Evolutionary conservation across 805 yeast species (phyloP).

Genomic region (Sungouiozyma ichnusensis): DNA sequence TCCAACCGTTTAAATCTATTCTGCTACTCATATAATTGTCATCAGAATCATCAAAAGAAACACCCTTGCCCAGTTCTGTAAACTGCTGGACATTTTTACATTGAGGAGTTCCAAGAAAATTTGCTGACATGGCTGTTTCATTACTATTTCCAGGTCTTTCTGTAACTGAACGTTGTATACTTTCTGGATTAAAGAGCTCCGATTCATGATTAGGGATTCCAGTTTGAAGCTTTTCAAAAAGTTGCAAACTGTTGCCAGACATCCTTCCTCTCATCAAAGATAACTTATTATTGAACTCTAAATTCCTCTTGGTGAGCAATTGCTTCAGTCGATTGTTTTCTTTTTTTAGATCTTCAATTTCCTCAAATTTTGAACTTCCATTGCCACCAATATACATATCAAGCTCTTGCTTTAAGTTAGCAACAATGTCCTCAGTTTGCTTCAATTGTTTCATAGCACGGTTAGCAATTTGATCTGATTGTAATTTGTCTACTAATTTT

Average conservation of each 20-base stretch:
- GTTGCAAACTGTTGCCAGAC: background rate
- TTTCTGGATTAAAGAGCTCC: background rate
- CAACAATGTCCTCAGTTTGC: constrained; percentile 37
- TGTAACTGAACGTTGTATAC: too few species aligned
- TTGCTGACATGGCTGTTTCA: too few species aligned
- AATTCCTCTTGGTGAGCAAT: background rate
- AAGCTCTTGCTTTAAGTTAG: constrained; percentile 32
- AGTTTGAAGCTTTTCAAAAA: background rate
- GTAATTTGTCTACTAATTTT: constrained; percentile 55
- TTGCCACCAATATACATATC: background rate
- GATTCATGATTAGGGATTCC: background rate
- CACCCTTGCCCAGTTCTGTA: too few species aligned
- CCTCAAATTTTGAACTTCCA: constrained; percentile 27
- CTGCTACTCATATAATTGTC: too few species aligned
- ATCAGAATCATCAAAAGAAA: too few species aligned
- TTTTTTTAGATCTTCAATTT: constrained; percentile 46
- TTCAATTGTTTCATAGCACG: constrained; percentile 56
- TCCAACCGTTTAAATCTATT: too few species aligned
- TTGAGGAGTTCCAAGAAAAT: too few species aligned
- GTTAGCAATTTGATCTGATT: constrained; percentile 78
- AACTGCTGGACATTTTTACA: too few species aligned
- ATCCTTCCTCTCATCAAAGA: background rate
- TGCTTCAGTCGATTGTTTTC: constrained; percentile 24
- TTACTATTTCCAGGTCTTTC: too few species aligned
- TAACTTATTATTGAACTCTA: background rate